Evolutionary conservation across 1,284 basidiomycete species (phyloP).

Genomic region (Leccinum pallidistipes): DNA sequence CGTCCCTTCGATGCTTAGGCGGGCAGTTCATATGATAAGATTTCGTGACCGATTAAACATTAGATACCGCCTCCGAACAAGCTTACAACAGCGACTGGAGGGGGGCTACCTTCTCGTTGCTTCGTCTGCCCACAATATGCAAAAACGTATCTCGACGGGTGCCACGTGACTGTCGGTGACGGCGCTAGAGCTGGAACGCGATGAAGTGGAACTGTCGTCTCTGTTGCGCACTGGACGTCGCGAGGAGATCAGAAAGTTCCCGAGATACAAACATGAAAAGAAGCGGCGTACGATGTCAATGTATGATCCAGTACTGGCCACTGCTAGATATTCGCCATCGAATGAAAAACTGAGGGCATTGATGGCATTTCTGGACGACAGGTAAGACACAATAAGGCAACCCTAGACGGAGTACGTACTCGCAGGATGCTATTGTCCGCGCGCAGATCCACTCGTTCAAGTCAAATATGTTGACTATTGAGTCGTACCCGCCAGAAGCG

Average conservation of each 20-base stretch:
- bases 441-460: conserved; percentile 74
- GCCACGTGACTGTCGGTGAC: conserved; percentile 72
- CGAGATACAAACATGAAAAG: background rate
- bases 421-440: conserved; percentile 72
- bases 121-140: conserved; percentile 78
- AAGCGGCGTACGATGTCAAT: conserved; percentile 64
- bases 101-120: conserved; percentile 56
- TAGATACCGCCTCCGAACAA: conserved; percentile 60
- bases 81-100: conserved; percentile 64
- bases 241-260: background rate
- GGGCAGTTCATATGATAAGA: background rate
- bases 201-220: conserved; percentile 67
- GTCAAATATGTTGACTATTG: conserved; percentile 79
- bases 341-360: conserved; percentile 77
- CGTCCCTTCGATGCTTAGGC: background rate
- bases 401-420: conserved; percentile 48
- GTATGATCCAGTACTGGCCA: conserved; percentile 67
- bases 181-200: conserved; percentile 65
- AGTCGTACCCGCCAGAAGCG: conserved; percentile 75
- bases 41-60: background rate
- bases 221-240: conserved; percentile 61
- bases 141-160: conserved; percentile 73
- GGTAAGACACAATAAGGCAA: background rate
- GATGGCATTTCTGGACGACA: conserved; percentile 55
- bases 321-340: conserved; percentile 78